phyloP scores from a whole-genome alignment of 2,329 filamentous ascomycete genomes.

The Fusarium musae region DNA sequence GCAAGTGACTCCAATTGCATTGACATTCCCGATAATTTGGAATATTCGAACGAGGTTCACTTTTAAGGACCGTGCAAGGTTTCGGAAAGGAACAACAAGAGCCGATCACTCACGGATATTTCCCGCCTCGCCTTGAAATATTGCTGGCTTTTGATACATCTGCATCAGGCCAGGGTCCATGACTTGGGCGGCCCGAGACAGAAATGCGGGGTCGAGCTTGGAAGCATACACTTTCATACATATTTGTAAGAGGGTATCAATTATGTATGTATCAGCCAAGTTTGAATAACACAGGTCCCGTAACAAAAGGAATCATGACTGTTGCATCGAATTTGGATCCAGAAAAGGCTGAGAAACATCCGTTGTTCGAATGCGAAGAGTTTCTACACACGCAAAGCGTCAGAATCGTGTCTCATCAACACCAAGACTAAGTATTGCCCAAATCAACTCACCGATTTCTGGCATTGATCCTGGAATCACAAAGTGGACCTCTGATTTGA shows the following conservation, averaged over 20 bases:
- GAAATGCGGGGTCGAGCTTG: neutral
- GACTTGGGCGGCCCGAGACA: neutral
- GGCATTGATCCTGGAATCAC: slow-evolving; percentile 44
- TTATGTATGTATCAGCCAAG: slow-evolving; percentile 5
- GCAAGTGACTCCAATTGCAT: neutral
- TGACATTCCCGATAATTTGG: neutral
- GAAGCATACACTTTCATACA: neutral
- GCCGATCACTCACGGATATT: neutral
- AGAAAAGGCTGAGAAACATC: slow-evolving; percentile 51
- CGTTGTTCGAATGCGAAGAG: slow-evolving; percentile 44
- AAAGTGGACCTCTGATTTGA: slow-evolving; percentile 46
- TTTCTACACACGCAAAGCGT: slow-evolving; percentile 32
- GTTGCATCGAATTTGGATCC: slow-evolving; percentile 44
- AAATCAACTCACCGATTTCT: slow-evolving; percentile 38
- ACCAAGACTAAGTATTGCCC: neutral
- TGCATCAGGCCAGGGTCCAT: neutral
- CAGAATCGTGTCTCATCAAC: neutral
- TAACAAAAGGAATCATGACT: slow-evolving; percentile 9
- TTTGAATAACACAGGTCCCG: neutral
- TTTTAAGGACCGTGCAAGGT: neutral
- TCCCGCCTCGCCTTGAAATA: neutral
- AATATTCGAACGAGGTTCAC: neutral
- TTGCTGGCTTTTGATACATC: neutral
- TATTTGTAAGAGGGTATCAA: neutral
- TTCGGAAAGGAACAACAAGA: neutral